These are phyloP conservation scores for Coniosporium tulheliwenetii DNA, from an alignment of 2,329 filamentous ascomycete species.

Conservation along the genomic window DNA sequence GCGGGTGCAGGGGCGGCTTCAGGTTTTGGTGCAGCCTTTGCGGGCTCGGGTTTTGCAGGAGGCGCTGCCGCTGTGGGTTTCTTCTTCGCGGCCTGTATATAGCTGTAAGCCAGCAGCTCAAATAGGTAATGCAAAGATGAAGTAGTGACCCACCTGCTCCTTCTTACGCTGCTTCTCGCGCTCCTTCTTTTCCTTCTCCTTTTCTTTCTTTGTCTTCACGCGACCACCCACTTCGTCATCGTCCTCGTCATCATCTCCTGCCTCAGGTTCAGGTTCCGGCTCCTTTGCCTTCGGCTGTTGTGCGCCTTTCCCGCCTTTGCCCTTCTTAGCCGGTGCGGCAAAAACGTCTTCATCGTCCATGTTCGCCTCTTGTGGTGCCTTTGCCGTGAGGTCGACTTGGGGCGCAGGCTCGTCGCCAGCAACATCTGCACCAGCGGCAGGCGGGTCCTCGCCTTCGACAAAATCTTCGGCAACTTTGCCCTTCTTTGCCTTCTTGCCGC, in stretches of 20 bases:
- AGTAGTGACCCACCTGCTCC: conserved; percentile 57
- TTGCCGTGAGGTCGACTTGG: conserved; percentile 36
- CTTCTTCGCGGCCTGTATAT: conserved; percentile 34
- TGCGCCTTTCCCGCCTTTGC: conserved; percentile 34
- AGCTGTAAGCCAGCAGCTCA: no score
- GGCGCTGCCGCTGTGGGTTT: conserved; percentile 38
- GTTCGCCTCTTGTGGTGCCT: conserved; percentile 66
- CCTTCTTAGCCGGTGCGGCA: conserved; percentile 59
- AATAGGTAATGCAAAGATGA: no score
- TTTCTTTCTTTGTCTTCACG: conserved; percentile 92
- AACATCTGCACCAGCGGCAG: conserved; percentile 20
- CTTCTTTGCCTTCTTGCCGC: conserved; percentile 78
- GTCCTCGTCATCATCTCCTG: conserved; percentile 32
- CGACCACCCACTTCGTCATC: conserved; percentile 43
- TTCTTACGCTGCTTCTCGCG: conserved; percentile 97
- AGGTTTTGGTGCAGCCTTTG: conserved; percentile 24
- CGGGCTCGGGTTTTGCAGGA: conserved; percentile 29
- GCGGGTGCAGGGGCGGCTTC: conserved; percentile 16
- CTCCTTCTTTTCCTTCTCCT: conserved; percentile 96
- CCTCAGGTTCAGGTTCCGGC: conserved; percentile 16
- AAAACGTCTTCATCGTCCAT: conserved; percentile 61
- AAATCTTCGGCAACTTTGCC: conserved; percentile 58
- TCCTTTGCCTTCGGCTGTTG: conserved; percentile 19
- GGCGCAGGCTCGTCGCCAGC: conserved; percentile 24
- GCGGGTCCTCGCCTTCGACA: conserved; percentile 49